Conservation (phyloP, 2,329 filamentous ascomycete genomes). For the Ceratocystis cacaofunesta region DNA sequence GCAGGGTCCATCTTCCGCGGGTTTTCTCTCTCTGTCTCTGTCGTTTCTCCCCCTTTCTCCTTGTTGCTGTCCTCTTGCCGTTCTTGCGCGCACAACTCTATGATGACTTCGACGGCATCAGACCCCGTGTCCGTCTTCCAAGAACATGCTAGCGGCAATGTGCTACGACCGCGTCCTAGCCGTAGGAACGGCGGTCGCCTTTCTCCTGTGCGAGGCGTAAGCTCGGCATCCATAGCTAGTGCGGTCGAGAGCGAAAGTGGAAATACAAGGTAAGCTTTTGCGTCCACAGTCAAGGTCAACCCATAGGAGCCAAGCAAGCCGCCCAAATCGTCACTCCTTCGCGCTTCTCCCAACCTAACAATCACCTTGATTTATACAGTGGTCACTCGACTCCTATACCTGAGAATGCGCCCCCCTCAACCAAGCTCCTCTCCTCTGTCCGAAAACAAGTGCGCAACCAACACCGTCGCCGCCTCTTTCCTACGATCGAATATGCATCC, state of each 20-base stretch:
- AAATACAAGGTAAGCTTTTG: conserved; percentile 9
- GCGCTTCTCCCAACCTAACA: not conserved
- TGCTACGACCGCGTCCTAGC: conserved; percentile 7
- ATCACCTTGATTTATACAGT: conserved; percentile 29
- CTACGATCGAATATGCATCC: conserved; percentile 78
- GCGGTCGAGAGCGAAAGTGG: conserved; percentile 10
- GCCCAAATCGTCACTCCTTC: not conserved
- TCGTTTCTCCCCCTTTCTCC: not conserved
- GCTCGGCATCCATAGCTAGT: conserved; percentile 4
- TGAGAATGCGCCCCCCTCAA: conserved; percentile 82
- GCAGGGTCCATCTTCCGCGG: not conserved
- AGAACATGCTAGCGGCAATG: conserved; percentile 5
- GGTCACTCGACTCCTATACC: conserved; percentile 72
- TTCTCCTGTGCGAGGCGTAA: conserved; percentile 7
- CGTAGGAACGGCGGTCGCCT: not conserved
- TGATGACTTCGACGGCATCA: conserved; percentile 12
- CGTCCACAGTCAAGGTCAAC: not conserved
- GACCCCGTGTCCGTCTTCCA: not conserved
- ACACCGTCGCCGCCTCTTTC: conserved; percentile 73
- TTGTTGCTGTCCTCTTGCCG: not conserved
- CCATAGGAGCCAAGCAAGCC: not conserved
- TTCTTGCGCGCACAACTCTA: not conserved
- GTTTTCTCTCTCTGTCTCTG: not conserved
- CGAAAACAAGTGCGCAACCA: conserved; percentile 71
- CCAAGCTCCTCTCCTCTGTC: conserved; percentile 69